Evolutionary conservation across 2,329 filamentous ascomycete genomes (phyloP).

Genomic region (Tolypocladium cylindrosporum): DNA sequence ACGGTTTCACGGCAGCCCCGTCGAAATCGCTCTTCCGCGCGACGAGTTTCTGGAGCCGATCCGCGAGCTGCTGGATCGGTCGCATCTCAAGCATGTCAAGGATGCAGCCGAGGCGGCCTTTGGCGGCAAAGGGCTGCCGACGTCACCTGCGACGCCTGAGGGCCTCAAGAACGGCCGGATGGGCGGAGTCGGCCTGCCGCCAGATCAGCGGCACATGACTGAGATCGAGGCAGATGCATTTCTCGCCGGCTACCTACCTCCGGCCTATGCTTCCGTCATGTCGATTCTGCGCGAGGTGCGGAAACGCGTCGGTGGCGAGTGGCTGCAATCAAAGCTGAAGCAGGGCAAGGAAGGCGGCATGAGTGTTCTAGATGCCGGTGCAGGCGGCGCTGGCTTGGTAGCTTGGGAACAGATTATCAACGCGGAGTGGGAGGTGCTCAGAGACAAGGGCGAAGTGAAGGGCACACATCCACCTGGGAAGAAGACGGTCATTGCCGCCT

Average conservation of each 20-base stretch:
- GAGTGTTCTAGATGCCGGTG: slow-evolving; percentile 64
- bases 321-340: slow-evolving; percentile 55
- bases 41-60: slow-evolving; percentile 62
- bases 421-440: slow-evolving; percentile 71
- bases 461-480: slow-evolving; percentile 51
- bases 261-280: slow-evolving; percentile 58
- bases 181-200: slow-evolving; percentile 53
- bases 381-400: slow-evolving; percentile 60
- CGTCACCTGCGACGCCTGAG: slow-evolving; percentile 62
- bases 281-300: slow-evolving; percentile 63
- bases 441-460: slow-evolving; percentile 32
- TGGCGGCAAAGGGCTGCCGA: slow-evolving; percentile 66
- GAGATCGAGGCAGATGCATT: slow-evolving; percentile 69
- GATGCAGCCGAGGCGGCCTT: slow-evolving; percentile 64
- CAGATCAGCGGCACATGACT: slow-evolving; percentile 56
- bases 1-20: slow-evolving; percentile 63
- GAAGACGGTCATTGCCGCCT: slow-evolving; percentile 71
- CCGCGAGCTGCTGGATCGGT: slow-evolving; percentile 53
- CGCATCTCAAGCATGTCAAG: slow-evolving; percentile 64
- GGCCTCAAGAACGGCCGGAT: slow-evolving; percentile 48
- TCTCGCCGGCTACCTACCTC: slow-evolving; percentile 59
- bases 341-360: slow-evolving; percentile 47
- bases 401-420: slow-evolving; percentile 71
- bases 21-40: slow-evolving; percentile 65
- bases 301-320: slow-evolving; percentile 59